Base-by-base conservation (phyloP, 805 yeast species). In the Candida ponderosae region DNA sequence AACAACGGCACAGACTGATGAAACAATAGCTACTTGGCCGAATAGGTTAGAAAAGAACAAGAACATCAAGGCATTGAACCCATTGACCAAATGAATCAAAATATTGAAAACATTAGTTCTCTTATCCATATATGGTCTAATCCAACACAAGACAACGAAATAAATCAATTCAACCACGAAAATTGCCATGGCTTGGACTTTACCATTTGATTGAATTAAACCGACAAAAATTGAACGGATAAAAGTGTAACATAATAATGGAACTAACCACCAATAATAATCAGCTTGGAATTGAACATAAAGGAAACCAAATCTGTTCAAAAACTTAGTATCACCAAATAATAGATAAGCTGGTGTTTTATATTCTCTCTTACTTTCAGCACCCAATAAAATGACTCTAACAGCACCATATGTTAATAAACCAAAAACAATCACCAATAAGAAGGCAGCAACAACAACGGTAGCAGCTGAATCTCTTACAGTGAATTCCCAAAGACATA, bases 21-120 rank as follows among this genome's bases (percentile, higher is more conserved):
- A 79, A n/a, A 88, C 97, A 35, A 82, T 81, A 28, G 75, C 81
- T 4, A 95, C 95, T 60, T 84, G 93, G 29, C 70, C 73, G 65
- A 87, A 89, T 31, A 86, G 67, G 54, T 82, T 77, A 16, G 95
- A 83, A 66, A 87, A 93, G 64, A 93, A 89, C 64, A 88, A 62
- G 60, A 86, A 93, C 65, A 93, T 81, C 31, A 90, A 61, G 1
- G 96, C 74, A 59, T 93, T 93, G 53, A 90, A 62, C 39, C 87
- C 72, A 54, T 79, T 83, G 47, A 93, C 79, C 33, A 83, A 72
- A 29, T 86, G 79, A 49, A 90, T 85, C 34, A 84, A 72, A 49
- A 93, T 90, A 62, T 89, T 90, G 74, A 88, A 85, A n/a, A 77
- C 80, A 51, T 93, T 93, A 26, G 97, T 89, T 63, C 95, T 74